Evolutionary conservation across 495 filamentous ascomycete species (phyloP).

Genomic region (Gamarada debralockiae): DNA sequence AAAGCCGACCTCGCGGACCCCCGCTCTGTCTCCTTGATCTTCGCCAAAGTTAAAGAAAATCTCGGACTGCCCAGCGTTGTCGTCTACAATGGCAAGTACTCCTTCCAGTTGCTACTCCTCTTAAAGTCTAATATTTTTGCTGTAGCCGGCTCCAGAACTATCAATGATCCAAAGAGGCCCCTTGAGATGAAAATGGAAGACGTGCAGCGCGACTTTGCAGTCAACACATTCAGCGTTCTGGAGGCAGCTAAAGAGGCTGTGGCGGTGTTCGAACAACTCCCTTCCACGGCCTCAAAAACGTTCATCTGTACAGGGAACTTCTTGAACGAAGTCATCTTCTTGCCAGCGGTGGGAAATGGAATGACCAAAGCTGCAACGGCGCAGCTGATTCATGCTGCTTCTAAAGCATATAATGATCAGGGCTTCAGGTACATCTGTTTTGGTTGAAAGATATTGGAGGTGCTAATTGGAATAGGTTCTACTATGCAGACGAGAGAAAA

Average conservation of each 20-base stretch:
- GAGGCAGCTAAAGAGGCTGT: constrained; percentile 39
- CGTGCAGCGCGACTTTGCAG: constrained; percentile 30
- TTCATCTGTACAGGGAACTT: too few relatives aligned
- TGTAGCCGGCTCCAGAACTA: constrained; percentile 20
- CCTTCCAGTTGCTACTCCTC: not conserved
- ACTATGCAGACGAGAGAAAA: constrained; percentile 44
- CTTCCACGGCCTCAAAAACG: constrained; percentile 29
- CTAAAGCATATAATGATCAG: constrained; percentile 31
- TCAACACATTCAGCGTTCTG: constrained; percentile 39
- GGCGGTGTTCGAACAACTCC: constrained; percentile 32
- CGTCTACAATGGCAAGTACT: constrained; percentile 41
- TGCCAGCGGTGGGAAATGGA: constrained; percentile 30
- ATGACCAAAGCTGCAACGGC: constrained; percentile 40
- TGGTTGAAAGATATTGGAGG: not conserved
- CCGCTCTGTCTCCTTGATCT: constrained; percentile 27
- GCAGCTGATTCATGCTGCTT: constrained; percentile 35
- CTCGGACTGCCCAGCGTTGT: constrained; percentile 40
- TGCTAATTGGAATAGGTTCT: constrained; percentile 32
- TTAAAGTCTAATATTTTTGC: constrained; percentile 10
- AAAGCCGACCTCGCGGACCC: constrained; percentile 37
- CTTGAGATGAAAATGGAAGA: constrained; percentile 28
- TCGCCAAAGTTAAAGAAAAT: constrained; percentile 31
- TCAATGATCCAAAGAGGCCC: constrained; percentile 26
- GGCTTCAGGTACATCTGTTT: constrained; percentile 41
- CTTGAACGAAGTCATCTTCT: constrained; percentile 29